Percentiles rank a stretch among this genome's conserved stretches.
Evolutionary conservation across 1,284 basidiomycete species (phyloP).

Genomic region (Hortiboletus rubellus): DNA sequence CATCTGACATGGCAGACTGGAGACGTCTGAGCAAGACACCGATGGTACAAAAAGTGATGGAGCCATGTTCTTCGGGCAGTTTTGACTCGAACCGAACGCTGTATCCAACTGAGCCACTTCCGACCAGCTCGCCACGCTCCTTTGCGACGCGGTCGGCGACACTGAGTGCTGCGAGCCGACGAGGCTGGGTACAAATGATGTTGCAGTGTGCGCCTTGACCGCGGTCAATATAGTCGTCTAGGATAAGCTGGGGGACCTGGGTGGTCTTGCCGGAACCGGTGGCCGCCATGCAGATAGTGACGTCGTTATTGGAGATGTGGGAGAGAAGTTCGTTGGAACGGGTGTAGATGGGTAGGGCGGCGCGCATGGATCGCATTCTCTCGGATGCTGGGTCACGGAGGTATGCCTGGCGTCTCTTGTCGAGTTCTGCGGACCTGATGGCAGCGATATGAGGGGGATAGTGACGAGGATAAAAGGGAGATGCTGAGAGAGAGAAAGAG

Average conservation of each 20-base stretch:
- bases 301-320: slow-evolving; percentile 78
- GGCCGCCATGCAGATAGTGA: slow-evolving; percentile 92
- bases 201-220: slow-evolving; percentile 87
- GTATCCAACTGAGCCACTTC: slow-evolving; percentile 79
- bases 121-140: slow-evolving; percentile 80
- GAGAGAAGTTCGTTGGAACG: slow-evolving; percentile 65
- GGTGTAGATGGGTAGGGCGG: slow-evolving; percentile 72
- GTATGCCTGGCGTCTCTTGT: slow-evolving; percentile 60
- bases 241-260: slow-evolving; percentile 90
- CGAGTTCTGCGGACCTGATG: slow-evolving; percentile 65
- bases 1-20: slow-evolving; percentile 70
- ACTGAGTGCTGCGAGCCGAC: slow-evolving; percentile 90
- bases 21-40: slow-evolving; percentile 89
- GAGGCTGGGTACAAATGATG: slow-evolving; percentile 92
- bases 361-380: slow-evolving; percentile 68
- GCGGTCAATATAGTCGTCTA: slow-evolving; percentile 81
- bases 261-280: slow-evolving; percentile 98
- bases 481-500: not conserved
- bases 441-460: slow-evolving; percentile 16
- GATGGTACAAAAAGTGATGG: slow-evolving; percentile 92
- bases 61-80: slow-evolving; percentile 80
- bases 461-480: slow-evolving; percentile 18
- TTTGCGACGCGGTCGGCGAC: slow-evolving; percentile 92
- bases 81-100: slow-evolving; percentile 91
- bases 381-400: slow-evolving; percentile 61